Base-by-base conservation (phyloP, 805 yeast species). In the Barnettozyma botsteinii region DNA sequence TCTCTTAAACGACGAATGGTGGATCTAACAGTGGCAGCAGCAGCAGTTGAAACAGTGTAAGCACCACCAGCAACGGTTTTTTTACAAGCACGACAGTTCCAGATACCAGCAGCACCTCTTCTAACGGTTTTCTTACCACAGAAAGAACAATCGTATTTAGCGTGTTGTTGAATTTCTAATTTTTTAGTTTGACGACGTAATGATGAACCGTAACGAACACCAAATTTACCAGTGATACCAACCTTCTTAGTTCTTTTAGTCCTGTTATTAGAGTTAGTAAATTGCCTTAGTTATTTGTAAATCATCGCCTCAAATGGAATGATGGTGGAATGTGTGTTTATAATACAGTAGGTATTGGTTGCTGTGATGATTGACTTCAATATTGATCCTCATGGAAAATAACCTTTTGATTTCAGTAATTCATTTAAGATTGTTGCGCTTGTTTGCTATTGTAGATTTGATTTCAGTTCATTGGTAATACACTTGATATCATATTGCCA, bases 171-270 rank as follows among this genome's bases (percentile, higher is more conserved):
- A 66, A 87, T 83, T 79, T 94, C 98, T 74, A 93, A 79, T 81
- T 93, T 93, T 84, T 89, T 89, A 81, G 95, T 85, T 77, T 88
- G 97, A 78, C 98, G 87, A 85, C 99, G 91, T 74, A 93, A 80
- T 56, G 99, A 94, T 65, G 98, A 91, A 89, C 99, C 96, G 81
- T 93, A 93, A 82, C 99, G 89, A 78, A 93, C 97, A 87, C 99
- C 99, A 83, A 87, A 93, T 81, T 94, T 94, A 83, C 99, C 99
- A 73, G 99, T 93, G 81, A 93, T 93, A 75, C 99, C 99, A 72
- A 93, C 99, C 87, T 93, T 93, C 95, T 93, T 93, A 64, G 99
- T 93, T 85, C 99, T 91, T 79, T 94, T 93, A 75, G 98, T 85
- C 99, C 96, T 48, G 37, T n/a, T 4, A 19, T 9, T 6, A 27